Percentiles rank a stretch among this genome's conserved stretches.
phyloP scores from a whole-genome alignment of 2,329 filamentous ascomycete species.

The Paecilomyces formosus region DNA sequence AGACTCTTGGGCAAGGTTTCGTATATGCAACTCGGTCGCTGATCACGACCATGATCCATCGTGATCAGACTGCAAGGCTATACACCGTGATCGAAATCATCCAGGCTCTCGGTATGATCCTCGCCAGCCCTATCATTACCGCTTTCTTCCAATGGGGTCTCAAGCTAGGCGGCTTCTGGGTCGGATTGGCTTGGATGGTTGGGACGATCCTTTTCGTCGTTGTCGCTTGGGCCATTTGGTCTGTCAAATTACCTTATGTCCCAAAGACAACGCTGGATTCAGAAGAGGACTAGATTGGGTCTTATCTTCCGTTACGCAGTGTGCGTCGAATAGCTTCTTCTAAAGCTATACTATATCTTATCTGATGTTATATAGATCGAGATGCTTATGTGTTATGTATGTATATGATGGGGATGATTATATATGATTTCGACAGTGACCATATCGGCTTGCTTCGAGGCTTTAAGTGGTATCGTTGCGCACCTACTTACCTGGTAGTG shows the following conservation, averaged over 20 bases:
- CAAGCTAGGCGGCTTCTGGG: slow-evolving; percentile 38
- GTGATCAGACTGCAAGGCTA: slow-evolving; percentile 41
- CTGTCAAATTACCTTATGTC: not conserved
- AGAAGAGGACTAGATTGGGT: not conserved
- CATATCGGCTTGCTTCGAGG: too few species aligned
- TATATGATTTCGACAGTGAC: too few species aligned
- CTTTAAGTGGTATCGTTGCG: too few species aligned
- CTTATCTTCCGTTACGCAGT: not conserved
- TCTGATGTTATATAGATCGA: not conserved
- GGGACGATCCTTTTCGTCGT: not conserved
- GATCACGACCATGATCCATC: slow-evolving; percentile 41
- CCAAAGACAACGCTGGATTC: not conserved
- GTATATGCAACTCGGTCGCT: slow-evolving; percentile 40
- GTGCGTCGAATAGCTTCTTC: not conserved
- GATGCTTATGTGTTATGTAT: not conserved
- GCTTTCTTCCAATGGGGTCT: slow-evolving; percentile 41
- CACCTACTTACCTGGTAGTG: too few species aligned
- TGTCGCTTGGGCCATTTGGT: slow-evolving; percentile 7
- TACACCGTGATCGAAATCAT: slow-evolving; percentile 45
- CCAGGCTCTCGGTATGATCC: slow-evolving; percentile 40
- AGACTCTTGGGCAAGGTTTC: slow-evolving; percentile 43
- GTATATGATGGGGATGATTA: not conserved
- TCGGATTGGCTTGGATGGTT: slow-evolving; percentile 42
- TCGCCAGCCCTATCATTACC: slow-evolving; percentile 41
- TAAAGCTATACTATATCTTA: not conserved